Evolutionary conservation across 2,329 filamentous ascomycete species (phyloP), one percentile per base, ranked within the genome.

Genomic region (Microcyclosporella mali): DNA sequence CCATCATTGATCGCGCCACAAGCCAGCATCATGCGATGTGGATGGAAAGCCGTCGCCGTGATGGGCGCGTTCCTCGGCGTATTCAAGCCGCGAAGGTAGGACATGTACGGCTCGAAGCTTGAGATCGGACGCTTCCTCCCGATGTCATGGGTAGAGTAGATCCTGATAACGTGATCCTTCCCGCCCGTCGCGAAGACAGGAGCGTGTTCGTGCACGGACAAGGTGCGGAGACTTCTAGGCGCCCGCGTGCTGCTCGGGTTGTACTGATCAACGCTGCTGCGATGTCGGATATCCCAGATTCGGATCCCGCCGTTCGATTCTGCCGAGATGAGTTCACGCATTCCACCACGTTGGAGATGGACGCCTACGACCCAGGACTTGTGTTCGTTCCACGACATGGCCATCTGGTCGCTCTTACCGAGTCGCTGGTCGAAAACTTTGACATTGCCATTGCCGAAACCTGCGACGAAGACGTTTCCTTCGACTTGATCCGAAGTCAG

Each of bases 401-500:
- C 84, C 89, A 97, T 95, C 14, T 85, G 85, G 41, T 92, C 88
- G 47, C 88, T 84, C 2, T 88, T 84, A 49, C 83, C 82, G 49
- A 86, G 84, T 10, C 92, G 82, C 52, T 90, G 87, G 64, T 98
- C 92, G 61, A 95, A 98, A 3, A 95, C 88, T 40, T 92, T 80
- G 33, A 98, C 83, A 1, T 88, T 89, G 27, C 92, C 92, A 58
- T 98, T 94, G 14, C 92, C 92, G 58, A 97, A 98, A 2, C 92
- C 92, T 31, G 92, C 92, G 9, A 95, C 85, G 58, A 98, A 95
- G 34, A 95, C 81, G 59, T 95, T 89, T 33, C 92, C 92, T 40
- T 94, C 94, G 66, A 98, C 94, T 72, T 97, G 92, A 65, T 98
- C 92, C 12, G 88, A 95, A 2, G 92, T 97, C 50, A 98, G 70